Conservation (phyloP, 2,329 filamentous ascomycete species). For the Fusarium sp. region DNA sequence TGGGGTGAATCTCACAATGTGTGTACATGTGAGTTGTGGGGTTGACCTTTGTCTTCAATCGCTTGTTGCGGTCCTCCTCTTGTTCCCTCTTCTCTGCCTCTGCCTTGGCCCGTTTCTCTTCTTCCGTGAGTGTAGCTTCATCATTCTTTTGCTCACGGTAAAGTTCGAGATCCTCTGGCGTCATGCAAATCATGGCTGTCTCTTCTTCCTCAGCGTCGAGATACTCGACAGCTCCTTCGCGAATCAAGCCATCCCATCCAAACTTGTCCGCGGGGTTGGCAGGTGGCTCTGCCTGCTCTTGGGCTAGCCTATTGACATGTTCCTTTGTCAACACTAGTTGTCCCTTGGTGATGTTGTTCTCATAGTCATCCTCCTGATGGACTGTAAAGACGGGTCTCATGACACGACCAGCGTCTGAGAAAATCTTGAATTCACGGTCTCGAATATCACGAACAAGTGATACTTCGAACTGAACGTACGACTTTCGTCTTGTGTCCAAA, state of each 20-base stretch:
- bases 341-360: slow-evolving; percentile 68
- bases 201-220: slow-evolving; percentile 98
- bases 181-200: slow-evolving; percentile 99
- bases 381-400: slow-evolving; percentile 95
- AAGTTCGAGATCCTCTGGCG: slow-evolving; percentile 89
- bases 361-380: slow-evolving; percentile 83
- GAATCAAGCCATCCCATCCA: slow-evolving; percentile 88
- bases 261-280: slow-evolving; percentile 71
- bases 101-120: slow-evolving; percentile 45
- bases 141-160: slow-evolving; percentile 77
- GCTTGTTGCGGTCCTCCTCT: slow-evolving; percentile 77
- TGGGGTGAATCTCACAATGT: slow-evolving; percentile 98
- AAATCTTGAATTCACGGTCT: slow-evolving; percentile 98
- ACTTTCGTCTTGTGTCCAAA: slow-evolving; percentile 79
- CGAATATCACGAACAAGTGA: slow-evolving; percentile 96
- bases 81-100: slow-evolving; percentile 51
- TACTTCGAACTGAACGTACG: slow-evolving; percentile 89
- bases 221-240: slow-evolving; percentile 90
- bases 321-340: slow-evolving; percentile 85
- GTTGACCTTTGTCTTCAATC: slow-evolving; percentile 89
- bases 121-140: slow-evolving; percentile 51
- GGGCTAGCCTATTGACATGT: slow-evolving; percentile 78
- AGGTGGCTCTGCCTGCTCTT: slow-evolving; percentile 74
- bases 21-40: slow-evolving; percentile 92
- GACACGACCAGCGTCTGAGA: slow-evolving; percentile 95